Percentiles rank a stretch among this genome's conserved stretches.
Evolutionary conservation across 202 grass and related monocot species (phyloP).

Genomic region (Saccharum hybrid): DNA sequence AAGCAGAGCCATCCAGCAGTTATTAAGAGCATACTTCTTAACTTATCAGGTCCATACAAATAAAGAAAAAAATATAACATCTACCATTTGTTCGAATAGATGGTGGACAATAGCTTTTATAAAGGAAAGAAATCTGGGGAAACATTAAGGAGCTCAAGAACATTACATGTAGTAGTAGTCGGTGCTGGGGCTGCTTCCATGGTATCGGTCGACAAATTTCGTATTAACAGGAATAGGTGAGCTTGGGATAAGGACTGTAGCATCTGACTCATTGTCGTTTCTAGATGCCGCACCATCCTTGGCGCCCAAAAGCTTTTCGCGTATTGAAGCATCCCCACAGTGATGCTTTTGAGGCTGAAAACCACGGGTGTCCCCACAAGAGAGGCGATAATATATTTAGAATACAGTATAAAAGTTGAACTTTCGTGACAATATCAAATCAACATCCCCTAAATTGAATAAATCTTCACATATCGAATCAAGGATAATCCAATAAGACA

Average conservation of each 20-base stretch:
- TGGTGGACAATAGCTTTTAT: slow-evolving; percentile 1
- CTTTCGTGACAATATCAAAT: background rate
- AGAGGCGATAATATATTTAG: slow-evolving; percentile 14
- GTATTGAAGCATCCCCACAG: slow-evolving; percentile 48
- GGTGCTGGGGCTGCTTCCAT: slow-evolving; percentile 38
- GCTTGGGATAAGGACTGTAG: slow-evolving; percentile 50
- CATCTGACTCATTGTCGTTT: slow-evolving; percentile 36
- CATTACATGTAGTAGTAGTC: slow-evolving; percentile 90
- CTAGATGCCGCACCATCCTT: slow-evolving; percentile 37
- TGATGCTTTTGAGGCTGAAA: slow-evolving; percentile 57
- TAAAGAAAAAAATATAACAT: slow-evolving; percentile 26
- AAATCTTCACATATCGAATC: background rate
- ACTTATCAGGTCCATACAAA: slow-evolving; percentile 15
- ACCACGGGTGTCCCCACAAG: background rate
- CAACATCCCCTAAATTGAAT: background rate
- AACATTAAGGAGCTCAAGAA: slow-evolving; percentile 45
- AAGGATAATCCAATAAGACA: slow-evolving; percentile 10
- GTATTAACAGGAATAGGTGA: slow-evolving; percentile 70
- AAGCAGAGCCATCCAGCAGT: slow-evolving; percentile 34
- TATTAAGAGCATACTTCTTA: slow-evolving; percentile 20
- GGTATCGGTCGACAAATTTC: slow-evolving; percentile 27
- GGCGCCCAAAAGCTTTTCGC: slow-evolving; percentile 55
- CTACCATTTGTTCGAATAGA: background rate
- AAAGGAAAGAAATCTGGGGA: slow-evolving; percentile 26
- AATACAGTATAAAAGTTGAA: slow-evolving; percentile 26